Base-by-base conservation (phyloP, 2,329 filamentous ascomycete genomes). In the Fonsecaea nubica region DNA sequence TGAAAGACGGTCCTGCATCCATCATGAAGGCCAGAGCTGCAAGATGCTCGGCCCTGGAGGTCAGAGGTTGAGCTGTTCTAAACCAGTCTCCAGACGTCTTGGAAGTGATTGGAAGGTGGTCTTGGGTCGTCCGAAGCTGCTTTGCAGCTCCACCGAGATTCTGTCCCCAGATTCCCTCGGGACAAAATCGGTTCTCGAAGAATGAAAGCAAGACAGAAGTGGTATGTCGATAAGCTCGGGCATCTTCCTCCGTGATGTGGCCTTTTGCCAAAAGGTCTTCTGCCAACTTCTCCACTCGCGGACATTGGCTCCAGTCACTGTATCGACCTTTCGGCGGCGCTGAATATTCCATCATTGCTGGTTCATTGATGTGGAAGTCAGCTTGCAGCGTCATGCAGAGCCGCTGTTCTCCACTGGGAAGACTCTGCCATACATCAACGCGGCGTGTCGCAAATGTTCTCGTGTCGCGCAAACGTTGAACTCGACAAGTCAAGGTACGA, bases 371-470 rank as follows among this genome's bases (percentile, higher is more conserved):
- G 33, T 84, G 82, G 62, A 85, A 85, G 62, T 85, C 83, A 0
- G 78, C 79, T 0, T 82, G 69, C 0, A 83, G 71, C 58, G 83
- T 77, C 35, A 84, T 68, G 58, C 80, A 83, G 0, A 74, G 62
- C 32, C 83, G 77, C 5, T 73, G 64, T 2, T 72, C 65, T 9
- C 79, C 80, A 57, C 79, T 74, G 0, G 78, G 72, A 18, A 76
- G 76, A 30, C 73, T 69, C 63, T 85, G 83, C 58, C 74, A 77
- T 33, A 84, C 77, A 65, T 81, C 76, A 3, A 85, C 79, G 3
- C 80, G 75, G 1, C 82, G 76, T 0, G 83, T 85, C 2, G 79
- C 79, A 62, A 85, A 85, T 0, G 81, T 81, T 13, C 79, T 76
- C 0, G 83, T 84, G 57, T 81, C 78, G 12, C 83, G 77, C 1